Base-by-base conservation (phyloP, 495 filamentous ascomycete species). In the Copromyces sp. region DNA sequence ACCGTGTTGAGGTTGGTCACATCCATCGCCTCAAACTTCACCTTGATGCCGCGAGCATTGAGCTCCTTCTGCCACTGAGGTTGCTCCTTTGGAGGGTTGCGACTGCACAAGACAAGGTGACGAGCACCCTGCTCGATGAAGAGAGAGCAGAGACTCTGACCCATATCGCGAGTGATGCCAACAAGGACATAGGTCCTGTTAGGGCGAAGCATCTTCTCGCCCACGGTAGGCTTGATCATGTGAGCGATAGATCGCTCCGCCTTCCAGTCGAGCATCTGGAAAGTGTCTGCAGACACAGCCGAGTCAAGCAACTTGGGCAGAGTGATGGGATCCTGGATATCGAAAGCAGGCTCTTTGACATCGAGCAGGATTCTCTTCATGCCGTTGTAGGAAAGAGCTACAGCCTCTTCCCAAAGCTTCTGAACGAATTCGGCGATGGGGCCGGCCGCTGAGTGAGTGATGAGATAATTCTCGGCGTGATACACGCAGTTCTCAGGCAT, bases 111-210 rank as follows among this genome's bases (percentile, higher is more conserved):
- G 14, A 85, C 83, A 47, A 91, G 81, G 73, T 86, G 79, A 2
- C 82, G 75, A 0, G 89, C 89, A 0, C 89, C 89, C 35, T 87
- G 81, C 2, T 78, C 38, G 3, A 84, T 81, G 80, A 91, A 87
- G 75, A 89, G 87, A 4, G 83, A 78, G 74, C 87, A 89, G 2
- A 91, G 75, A 16, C 89, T 90, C 70, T 84, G 82, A 17, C 88
- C 89, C 4, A 90, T 81, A 38, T 86, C 85, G 20, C 87, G 84
- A 1, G 87, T 88, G 12, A 90, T 74, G 5, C 89, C 89, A 24
- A 88, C 78, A 0, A 91, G 78, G 41, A 86, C 78, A 73, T 91
- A 91, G 0, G 89, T 87, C 74, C 83, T 86, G 73, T 85, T 69
- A 0, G 78, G 59, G 9, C 69, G 72, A 41, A 87, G 80, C 24